These are phyloP conservation scores for Fusarium sp. DNA, from an alignment of 2,329 filamentous ascomycete species.

Conservation along the genomic window DNA sequence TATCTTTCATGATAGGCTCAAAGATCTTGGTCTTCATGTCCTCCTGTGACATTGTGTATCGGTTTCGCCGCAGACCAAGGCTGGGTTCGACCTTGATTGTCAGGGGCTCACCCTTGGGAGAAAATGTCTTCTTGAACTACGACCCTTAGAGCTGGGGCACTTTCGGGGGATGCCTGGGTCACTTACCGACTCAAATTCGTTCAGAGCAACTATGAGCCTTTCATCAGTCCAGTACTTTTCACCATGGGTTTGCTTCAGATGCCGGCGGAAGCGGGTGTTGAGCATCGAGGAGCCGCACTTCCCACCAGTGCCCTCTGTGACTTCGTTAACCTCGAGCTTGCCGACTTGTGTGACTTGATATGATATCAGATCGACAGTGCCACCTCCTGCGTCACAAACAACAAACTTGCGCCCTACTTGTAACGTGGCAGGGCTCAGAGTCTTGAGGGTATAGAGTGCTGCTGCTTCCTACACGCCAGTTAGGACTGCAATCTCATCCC, in stretches of 20 bases:
- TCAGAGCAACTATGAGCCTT: conserved; percentile 54
- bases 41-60: conserved; percentile 59
- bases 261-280: conserved; percentile 60
- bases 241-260: conserved; percentile 57
- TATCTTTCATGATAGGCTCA: conserved; percentile 56
- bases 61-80: conserved; percentile 49
- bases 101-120: conserved; percentile 50
- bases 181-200: conserved; percentile 56
- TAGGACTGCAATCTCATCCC: conserved; percentile 8
- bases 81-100: conserved; percentile 51
- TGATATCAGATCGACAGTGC: conserved; percentile 66
- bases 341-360: conserved; percentile 60
- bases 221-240: conserved; percentile 58
- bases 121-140: conserved; percentile 55
- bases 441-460: conserved; percentile 61
- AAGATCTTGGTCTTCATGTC: conserved; percentile 71
- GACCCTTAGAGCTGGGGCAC: conserved; percentile 15
- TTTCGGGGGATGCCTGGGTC: conserved; percentile 53
- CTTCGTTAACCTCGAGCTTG: conserved; percentile 60
- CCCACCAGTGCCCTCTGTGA: conserved; percentile 61
- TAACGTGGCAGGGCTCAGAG: conserved; percentile 55
- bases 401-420: conserved; percentile 62
- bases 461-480: conserved; percentile 58
- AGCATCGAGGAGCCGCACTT: conserved; percentile 63
- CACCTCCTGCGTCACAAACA: conserved; percentile 66